Evolutionary conservation across 164 flowering plant genomes (phyloP), one percentile per base, ranked within the genome.

Genomic region (Paratinospora sagittata): DNA sequence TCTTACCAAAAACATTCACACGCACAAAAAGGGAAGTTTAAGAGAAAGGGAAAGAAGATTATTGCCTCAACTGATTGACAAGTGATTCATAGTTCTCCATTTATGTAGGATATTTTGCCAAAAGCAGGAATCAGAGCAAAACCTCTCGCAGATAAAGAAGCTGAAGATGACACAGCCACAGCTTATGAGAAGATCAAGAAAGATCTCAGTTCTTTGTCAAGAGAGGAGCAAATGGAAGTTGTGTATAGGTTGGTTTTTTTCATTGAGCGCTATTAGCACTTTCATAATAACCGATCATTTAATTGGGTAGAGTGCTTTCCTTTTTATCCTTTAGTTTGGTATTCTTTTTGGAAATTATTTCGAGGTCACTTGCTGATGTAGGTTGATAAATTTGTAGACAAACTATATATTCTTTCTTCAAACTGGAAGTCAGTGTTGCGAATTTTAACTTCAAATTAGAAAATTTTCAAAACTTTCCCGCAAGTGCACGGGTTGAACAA

Each of bases 221-320:
- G 61, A 73, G 94, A 95, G 79, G 97, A 94, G 75, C 90, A 87
- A 77, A 90, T 92, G 96, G 94, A 87, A 76, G 85, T 87, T 70
- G 86, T 92, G 6, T 79, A 84, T 63, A 89, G 91, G 97, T 89
- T 58, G 71, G 72, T 7, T 49, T 58, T 49, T 58, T 49, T 34
- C 16, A 61, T 24, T 24, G 33, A 39, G 19, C 26, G 43, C 21
- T 19, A 6, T 17, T 17, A 52, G 60, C 21, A 6, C 23, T 52
- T 52, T 67, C n/a, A 12, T 61, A 12, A 26, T 61, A 24, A 52
- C 21, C 3, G 14, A 52, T 52, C 5, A 52, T 52, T 52, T n/a
- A 52, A n/a, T 52, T 52, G 60, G 19, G 7, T 41, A 41, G 45
- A 41, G 13, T 1, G 13, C 11, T 11, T 41, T 41, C 45, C 9